phyloP scores from a whole-genome alignment of 139 green algal species.

The Chlorella sp. region DNA sequence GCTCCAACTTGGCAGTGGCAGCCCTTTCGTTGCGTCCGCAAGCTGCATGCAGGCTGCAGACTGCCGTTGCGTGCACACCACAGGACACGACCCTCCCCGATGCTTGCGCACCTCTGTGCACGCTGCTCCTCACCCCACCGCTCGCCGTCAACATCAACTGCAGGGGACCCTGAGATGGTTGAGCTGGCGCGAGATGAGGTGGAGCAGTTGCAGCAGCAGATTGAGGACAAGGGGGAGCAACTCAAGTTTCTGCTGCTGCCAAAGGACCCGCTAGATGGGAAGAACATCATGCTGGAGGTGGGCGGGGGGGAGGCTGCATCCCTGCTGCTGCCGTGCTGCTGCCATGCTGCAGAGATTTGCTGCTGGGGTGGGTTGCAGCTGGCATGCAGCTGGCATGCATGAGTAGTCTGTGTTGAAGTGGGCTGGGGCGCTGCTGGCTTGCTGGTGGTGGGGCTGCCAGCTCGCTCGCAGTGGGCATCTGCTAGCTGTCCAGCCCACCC shows the following conservation, averaged over 20 bases:
- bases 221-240: constrained; percentile 60
- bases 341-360: no score
- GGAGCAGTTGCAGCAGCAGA: constrained; percentile 27
- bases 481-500: no score
- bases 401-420: not conserved
- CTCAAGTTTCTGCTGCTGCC: constrained; percentile 92
- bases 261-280: constrained; percentile 90
- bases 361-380: not conserved
- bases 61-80: no score
- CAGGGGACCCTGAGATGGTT: constrained; percentile 77
- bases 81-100: no score
- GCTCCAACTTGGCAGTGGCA: no score
- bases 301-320: not conserved
- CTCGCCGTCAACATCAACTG: not conserved
- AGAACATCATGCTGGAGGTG: constrained; percentile 94
- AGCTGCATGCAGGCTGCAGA: not conserved
- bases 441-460: not conserved
- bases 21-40: not conserved
- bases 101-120: no score
- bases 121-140: not conserved
- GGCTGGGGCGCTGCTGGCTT: not conserved
- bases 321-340: not conserved
- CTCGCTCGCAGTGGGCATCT: constrained; percentile 73
- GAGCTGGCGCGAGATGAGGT: constrained; percentile 80
- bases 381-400: constrained; percentile 21